Evolutionary conservation across 2,329 filamentous ascomycete species (phyloP).

Genomic region (Cordyceps tenuipes): DNA sequence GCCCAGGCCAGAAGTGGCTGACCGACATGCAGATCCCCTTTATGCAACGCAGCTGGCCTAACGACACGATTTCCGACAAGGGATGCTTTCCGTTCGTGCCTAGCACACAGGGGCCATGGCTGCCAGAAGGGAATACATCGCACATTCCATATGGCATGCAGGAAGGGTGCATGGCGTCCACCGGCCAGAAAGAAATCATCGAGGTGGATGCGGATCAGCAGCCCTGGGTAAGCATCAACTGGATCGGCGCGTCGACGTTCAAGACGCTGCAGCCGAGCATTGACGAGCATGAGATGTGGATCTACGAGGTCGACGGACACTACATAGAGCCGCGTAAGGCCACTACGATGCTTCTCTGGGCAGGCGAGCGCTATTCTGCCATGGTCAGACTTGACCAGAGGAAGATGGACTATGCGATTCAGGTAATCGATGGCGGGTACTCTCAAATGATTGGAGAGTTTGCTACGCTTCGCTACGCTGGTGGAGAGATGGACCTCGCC

Average conservation of each 20-base stretch:
- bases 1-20: neutral
- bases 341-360: neutral
- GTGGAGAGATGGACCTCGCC: neutral
- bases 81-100: neutral
- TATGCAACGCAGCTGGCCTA: neutral
- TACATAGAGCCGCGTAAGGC: neutral
- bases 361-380: neutral
- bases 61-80: neutral
- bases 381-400: neutral
- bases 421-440: neutral
- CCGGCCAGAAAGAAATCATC: neutral
- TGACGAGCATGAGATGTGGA: neutral
- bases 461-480: neutral
- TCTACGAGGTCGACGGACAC: neutral
- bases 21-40: neutral
- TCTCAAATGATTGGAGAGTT: neutral
- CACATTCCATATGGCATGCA: neutral
- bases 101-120: neutral
- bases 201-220: neutral
- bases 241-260: neutral
- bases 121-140: neutral
- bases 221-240: neutral
- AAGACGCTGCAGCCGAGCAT: neutral
- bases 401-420: neutral
- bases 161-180: neutral